Base-by-base conservation (phyloP, 1,284 basidiomycete species). In the Melampsora larici-populina region DNA sequence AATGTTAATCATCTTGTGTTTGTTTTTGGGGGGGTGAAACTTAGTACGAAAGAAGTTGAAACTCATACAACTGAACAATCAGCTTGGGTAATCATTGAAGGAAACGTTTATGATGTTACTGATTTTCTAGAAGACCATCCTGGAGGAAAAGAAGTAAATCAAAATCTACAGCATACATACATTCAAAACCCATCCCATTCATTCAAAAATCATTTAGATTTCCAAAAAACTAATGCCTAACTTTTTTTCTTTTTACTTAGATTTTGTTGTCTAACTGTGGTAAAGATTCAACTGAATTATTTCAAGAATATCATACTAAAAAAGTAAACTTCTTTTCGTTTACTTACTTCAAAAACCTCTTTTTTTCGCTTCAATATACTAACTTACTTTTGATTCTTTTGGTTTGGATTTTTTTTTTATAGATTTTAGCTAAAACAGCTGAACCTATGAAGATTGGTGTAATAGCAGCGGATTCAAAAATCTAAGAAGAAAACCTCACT, bases 21-120 rank as follows among this genome's bases (percentile, higher is more conserved):
- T n/a, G n/a, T n/a, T n/a, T n/a, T n/a, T n/a, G n/a, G 3, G 3
- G 36, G 9, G 9, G 3, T 36, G 36, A 36, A 4, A 3, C 9
- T 36, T 46, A 72, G 78, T 48, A 63, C 55, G 73, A 81, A 82
- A 55, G 79, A 83, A 65, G 82, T 83, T 15, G 78, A 79, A 40
- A 80, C 81, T 77, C 82, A 83, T 79, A 82, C 81, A 79, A 75
- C 31, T 55, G 71, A 78, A 29, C 80, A 82, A 33, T 81, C 80
- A 21, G 82, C 81, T 74, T 82, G 81, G 81, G 80, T 82, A 67
- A 82, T 83, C 40, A 49, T 83, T 9, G 81, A 83, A 79, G 82
- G 81, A 49, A 79, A 81, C 24, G 81, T 80, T 0, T 83, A 82
- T 79, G 82, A 83, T 62, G 74, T 81, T 7, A 80, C 80, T 43